Base-by-base conservation (phyloP, 768 basidiomycete genomes). In the Trametes cingulata region DNA sequence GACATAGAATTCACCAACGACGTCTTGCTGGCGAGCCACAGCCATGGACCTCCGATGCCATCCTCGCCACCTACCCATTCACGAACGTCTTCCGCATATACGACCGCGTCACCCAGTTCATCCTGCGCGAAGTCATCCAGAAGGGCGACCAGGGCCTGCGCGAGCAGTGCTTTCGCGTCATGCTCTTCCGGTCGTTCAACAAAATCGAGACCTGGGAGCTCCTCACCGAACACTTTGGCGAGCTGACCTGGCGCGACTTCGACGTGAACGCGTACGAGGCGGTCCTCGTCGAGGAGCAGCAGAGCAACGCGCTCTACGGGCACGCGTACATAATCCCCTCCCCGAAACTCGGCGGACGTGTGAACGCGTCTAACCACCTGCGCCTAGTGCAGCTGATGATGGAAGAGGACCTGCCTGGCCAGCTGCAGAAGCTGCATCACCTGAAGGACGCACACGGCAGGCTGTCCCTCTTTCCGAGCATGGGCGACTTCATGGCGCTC, bases 21-120 rank as follows among this genome's bases (percentile, higher is more conserved):
- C 70, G 73, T 35, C 56, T 71, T 6, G 65, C 69, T 7, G 72
- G 72, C 20, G 58, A 67, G 42, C 59, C 67, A 13, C 61, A 43
- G 45, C 73, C 74, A 40, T 93, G 91, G 90, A 90, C 90, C 0
- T 69, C 78, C 1, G 88, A 93, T 68, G 67, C 72, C 2, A 82
- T 87, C 50, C 75, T 93, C 19, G 76, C 69, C 2, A 67, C 74
- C 13, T 79, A 84, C 64, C 78, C 77, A 29, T 91, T 91, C 69
- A 90, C 88, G 73, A 90, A 91, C 66, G 82, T 86, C 0, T 93
- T 81, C 68, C 87, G 91, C 36, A 83, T 91, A 8, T 78, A 86
- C 43, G 91, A 93, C 74, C 84, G 83, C 36, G 79, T 79, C 17
- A 83, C 81, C 29, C 91, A 93, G 65, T 93, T 80, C 62, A 76